These are phyloP conservation scores for Myriangium duriaei DNA, from an alignment of 2,329 filamentous ascomycete species.

Conservation along the genomic window DNA sequence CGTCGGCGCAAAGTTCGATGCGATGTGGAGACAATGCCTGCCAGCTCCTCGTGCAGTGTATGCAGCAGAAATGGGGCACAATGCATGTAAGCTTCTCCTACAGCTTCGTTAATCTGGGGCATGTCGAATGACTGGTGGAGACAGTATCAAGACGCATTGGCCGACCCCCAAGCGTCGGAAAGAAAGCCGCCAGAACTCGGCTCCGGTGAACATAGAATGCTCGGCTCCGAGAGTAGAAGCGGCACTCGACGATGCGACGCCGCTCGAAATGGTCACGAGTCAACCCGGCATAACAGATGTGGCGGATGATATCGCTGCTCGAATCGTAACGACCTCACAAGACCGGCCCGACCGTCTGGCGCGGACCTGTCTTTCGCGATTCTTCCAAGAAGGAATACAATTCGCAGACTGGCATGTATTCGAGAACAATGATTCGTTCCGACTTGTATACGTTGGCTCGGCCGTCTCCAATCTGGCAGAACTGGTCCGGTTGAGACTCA, in stretches of 20 bases:
- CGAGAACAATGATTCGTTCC: not conserved
- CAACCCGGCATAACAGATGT: not conserved
- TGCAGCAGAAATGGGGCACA: not conserved
- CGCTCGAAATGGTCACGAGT: not conserved
- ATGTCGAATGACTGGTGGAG: no score
- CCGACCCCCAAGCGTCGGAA: not conserved
- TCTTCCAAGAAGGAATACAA: slow-evolving; percentile 2
- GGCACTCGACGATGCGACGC: no score
- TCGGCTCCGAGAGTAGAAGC: no score
- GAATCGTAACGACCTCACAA: no score
- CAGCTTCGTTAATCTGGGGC: no score
- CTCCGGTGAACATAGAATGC: no score
- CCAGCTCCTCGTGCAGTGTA: not conserved
- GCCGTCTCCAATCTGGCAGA: slow-evolving; percentile 3
- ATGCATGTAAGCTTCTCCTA: slow-evolving; percentile 3
- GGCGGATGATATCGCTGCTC: no score
- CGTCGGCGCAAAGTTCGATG: slow-evolving; percentile 5
- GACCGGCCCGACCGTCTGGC: slow-evolving; percentile 1
- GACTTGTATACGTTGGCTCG: slow-evolving; percentile 2
- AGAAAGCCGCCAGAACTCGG: no score
- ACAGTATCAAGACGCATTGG: not conserved
- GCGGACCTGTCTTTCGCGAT: slow-evolving; percentile 1
- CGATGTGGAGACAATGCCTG: not conserved
- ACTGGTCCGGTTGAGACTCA: slow-evolving; percentile 1
- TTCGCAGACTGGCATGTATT: slow-evolving; percentile 2